Conservation (phyloP, 148 eudicot genomes). For the Dianthus caryophyllus region DNA sequence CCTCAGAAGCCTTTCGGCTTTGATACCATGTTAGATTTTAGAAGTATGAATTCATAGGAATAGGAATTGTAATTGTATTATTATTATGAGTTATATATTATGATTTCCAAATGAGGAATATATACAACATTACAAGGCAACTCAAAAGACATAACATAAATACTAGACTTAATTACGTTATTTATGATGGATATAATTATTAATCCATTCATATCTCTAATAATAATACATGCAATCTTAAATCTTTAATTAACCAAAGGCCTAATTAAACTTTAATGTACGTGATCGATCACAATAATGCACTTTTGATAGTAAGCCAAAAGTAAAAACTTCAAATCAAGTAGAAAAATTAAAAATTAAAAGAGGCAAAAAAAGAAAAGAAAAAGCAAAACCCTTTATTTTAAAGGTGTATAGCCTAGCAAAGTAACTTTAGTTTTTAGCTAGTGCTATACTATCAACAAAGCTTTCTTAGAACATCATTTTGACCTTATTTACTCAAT, state of each 20-base stretch:
- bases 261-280: neutral
- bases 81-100: no score
- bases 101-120: no score
- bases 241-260: neutral
- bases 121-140: no score
- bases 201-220: no score
- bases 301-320: slow-evolving; percentile 27
- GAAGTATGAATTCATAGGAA: no score
- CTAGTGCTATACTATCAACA: slow-evolving; percentile 21
- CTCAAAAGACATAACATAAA: no score
- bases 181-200: no score
- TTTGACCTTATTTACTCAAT: slow-evolving; percentile 13
- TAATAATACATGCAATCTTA: no score
- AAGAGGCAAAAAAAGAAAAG: slow-evolving; percentile 7
- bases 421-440: slow-evolving; percentile 31
- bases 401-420: slow-evolving; percentile 19
- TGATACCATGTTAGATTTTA: no score
- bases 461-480: slow-evolving; percentile 10
- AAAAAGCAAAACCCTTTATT: slow-evolving; percentile 18
- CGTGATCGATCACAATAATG: slow-evolving; percentile 12
- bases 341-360: slow-evolving; percentile 17
- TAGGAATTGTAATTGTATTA: no score
- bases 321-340: slow-evolving; percentile 26
- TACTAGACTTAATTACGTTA: no score
- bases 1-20: no score